These are phyloP conservation scores for Amanita fuliginea DNA, from an alignment of 768 basidiomycete species.

Conservation along the genomic window DNA sequence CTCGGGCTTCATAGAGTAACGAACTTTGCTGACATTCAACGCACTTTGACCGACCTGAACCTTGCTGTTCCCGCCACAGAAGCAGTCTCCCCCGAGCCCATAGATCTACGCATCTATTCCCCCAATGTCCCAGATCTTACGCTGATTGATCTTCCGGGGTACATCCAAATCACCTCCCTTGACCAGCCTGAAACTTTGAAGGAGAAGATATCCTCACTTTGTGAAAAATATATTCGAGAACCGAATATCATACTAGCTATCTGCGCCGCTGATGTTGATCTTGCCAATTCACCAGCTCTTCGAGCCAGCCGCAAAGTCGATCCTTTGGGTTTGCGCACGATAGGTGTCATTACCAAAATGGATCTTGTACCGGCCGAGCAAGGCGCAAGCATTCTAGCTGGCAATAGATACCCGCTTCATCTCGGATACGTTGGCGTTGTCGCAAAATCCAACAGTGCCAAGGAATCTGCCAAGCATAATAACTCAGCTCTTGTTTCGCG, in stretches of 20 bases:
- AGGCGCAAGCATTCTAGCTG: slow-evolving; percentile 71
- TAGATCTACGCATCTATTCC: slow-evolving; percentile 94
- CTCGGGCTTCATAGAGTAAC: slow-evolving; percentile 84
- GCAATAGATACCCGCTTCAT: slow-evolving; percentile 93
- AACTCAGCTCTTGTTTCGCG: slow-evolving; percentile 37
- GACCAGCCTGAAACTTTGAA: slow-evolving; percentile 94
- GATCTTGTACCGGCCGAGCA: slow-evolving; percentile 83
- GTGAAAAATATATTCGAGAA: slow-evolving; percentile 97
- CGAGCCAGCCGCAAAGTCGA: slow-evolving; percentile 91
- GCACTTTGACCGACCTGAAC: slow-evolving; percentile 90
- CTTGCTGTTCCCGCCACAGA: slow-evolving; percentile 84
- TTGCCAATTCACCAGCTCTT: slow-evolving; percentile 95
- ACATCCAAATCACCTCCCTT: slow-evolving; percentile 88
- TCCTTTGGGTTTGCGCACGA: slow-evolving; percentile 88
- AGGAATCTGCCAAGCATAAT: slow-evolving; percentile 35
- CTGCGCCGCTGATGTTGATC: slow-evolving; percentile 96
- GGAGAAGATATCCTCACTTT: slow-evolving; percentile 81
- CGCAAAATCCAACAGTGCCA: slow-evolving; percentile 44
- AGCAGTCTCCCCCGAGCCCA: slow-evolving; percentile 89
- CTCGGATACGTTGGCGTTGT: slow-evolving; percentile 97
- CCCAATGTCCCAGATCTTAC: slow-evolving; percentile 95
- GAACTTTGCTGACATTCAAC: slow-evolving; percentile 87
- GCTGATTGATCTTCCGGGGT: slow-evolving; percentile 94
- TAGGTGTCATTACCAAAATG: slow-evolving; percentile 99
- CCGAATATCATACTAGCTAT: slow-evolving; percentile 99